Conservation (phyloP, 78 protist genomes). For the Polysphondylium violaceum region DNA sequence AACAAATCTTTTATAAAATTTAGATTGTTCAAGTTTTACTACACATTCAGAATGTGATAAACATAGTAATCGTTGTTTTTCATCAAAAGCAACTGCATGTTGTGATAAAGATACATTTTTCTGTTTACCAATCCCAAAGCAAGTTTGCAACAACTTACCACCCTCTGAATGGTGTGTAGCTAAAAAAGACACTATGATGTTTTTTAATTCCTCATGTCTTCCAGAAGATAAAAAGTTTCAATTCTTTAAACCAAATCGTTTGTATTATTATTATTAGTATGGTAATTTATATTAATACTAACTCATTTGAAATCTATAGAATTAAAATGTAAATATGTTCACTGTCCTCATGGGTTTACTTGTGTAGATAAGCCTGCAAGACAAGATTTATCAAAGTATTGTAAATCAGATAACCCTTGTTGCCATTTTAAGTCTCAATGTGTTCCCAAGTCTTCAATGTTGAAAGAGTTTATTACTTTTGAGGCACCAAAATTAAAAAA, state of each 20-base stretch:
- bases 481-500: too few species aligned
- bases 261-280: neutral
- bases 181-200: neutral
- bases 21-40: too few species aligned
- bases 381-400: neutral
- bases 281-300: neutral
- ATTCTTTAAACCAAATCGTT: conserved; percentile 21
- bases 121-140: neutral
- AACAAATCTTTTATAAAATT: too few species aligned
- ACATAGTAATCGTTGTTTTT: conserved; percentile 1
- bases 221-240: neutral
- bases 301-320: neutral
- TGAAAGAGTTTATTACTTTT: too few species aligned
- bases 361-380: conserved; percentile 1
- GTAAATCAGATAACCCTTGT: conserved; percentile 11
- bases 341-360: conserved; percentile 11
- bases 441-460: too few species aligned
- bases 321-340: conserved; percentile 19
- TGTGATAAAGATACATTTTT: conserved; percentile 19
- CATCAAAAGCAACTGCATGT: neutral
- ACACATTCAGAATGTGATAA: neutral
- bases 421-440: conserved; percentile 10
- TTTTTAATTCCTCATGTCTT: conserved; percentile 5
- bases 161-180: conserved; percentile 17
- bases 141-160: neutral